Base-by-base conservation (phyloP, 345 rosid species). In the Populus pruinosa region DNA sequence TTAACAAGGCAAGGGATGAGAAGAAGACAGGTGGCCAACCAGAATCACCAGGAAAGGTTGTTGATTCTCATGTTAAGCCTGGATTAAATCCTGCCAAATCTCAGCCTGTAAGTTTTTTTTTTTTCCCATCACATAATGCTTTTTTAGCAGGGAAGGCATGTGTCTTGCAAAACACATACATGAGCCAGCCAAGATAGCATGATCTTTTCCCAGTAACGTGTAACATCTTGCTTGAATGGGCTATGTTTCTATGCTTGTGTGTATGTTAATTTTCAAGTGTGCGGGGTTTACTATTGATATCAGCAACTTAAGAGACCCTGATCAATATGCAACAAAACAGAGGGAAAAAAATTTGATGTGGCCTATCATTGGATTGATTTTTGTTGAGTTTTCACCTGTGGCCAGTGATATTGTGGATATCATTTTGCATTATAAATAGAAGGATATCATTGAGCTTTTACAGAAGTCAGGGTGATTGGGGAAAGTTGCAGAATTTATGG, bases 1-100 rank as follows among this genome's bases (percentile, higher is more conserved):
- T 95, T 80, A 93, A 95, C 84, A 87, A 93, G 76, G 99, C 97
- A 68, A 90, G 98, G 80, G 94, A 95, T 81, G 98, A 95, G 85
- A 95, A 92, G 83, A 95, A 95, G 86, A 93, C 92, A 1, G 94
- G 95, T 73, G 96, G 88, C 83, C 63, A 88, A 77, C 88, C 91
- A 0, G 92, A 91, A 29, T 89, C 95, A 71, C 97, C 98, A 0
- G 90, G 85, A 76, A 87, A 89, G 87, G 84, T 25, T 9, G 64
- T 8, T 71, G 85, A 91, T 69, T 82, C 90, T 82, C 83, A 87
- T 59, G 69, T 64, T 61, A 91, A 82, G 88, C 82, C 87, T 66
- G 87, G 90, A 35, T 88, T 82, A 47, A 92, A 89, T 81, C 90
- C 87, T 70, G 85, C 86, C 83, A 96, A 92, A 81, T 86, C 96